A percentile compares a stretch with the other conserved stretches of the same genome.
Evolutionary conservation across 2,329 filamentous ascomycete genomes (phyloP).

Genomic region (Hypoxylon sp.): DNA sequence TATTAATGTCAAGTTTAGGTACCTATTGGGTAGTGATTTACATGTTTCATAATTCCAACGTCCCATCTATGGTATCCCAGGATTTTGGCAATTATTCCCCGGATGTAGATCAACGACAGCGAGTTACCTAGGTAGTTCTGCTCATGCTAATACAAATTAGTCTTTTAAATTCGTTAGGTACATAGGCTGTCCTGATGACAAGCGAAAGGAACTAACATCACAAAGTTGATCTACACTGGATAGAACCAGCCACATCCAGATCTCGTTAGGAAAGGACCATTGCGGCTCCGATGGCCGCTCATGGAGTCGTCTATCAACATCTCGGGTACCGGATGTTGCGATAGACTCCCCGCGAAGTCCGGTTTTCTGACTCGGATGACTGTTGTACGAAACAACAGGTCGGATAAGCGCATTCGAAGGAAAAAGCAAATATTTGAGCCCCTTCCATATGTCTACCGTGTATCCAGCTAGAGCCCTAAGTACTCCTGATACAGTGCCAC

Average conservation of each 20-base stretch:
- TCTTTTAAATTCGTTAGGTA: background rate
- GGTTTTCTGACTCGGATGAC: background rate
- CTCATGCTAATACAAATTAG: slow-evolving; percentile 9
- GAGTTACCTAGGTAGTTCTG: slow-evolving; percentile 4
- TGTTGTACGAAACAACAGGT: slow-evolving; percentile 4
- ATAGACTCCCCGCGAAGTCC: slow-evolving; percentile 10
- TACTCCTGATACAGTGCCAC: slow-evolving; percentile 7
- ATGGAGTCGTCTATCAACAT: slow-evolving; percentile 22
- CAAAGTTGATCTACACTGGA: slow-evolving; percentile 3
- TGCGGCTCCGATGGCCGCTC: slow-evolving; percentile 22
- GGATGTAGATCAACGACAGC: slow-evolving; percentile 5
- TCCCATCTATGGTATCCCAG: background rate
- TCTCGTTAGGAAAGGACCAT: slow-evolving; percentile 1
- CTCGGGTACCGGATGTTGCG: slow-evolving; percentile 1
- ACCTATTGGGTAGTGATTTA: slow-evolving; percentile 4
- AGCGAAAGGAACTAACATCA: slow-evolving; percentile 9
- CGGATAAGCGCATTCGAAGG: slow-evolving; percentile 4
- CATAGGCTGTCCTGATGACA: slow-evolving; percentile 1
- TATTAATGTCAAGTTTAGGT: background rate
- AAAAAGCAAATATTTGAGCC: slow-evolving; percentile 14
- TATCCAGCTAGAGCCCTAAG: background rate
- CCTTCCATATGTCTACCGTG: background rate
- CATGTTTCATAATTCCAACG: slow-evolving; percentile 8
- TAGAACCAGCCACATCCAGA: slow-evolving; percentile 11
- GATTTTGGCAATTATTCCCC: slow-evolving; percentile 14